Percentiles rank a stretch among this genome's conserved stretches.
These are phyloP conservation scores for Tetrapyrgos nigripes DNA, from an alignment of 1,284 basidiomycete genomes.

Conservation along the genomic window DNA sequence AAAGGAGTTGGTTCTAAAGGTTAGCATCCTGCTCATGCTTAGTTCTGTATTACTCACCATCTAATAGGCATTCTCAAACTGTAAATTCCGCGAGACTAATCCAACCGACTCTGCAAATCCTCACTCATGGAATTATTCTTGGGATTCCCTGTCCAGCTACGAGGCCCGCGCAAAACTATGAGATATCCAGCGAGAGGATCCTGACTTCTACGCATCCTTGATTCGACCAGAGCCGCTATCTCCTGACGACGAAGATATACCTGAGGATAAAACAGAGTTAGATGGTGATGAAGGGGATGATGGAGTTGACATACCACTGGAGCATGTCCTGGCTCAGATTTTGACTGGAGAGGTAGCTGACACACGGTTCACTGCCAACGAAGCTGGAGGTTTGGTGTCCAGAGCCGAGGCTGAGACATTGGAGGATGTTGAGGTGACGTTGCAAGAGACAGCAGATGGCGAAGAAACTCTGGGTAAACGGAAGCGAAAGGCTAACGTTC, in stretches of 20 bases:
- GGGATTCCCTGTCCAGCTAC: background rate
- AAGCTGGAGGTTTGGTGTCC: background rate
- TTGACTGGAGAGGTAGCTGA: background rate
- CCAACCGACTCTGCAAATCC: background rate
- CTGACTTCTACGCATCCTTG: background rate
- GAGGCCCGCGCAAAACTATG: background rate
- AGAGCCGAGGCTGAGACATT: background rate
- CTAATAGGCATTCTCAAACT: background rate
- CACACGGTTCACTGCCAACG: background rate
- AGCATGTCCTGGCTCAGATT: background rate
- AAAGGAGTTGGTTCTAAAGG: background rate
- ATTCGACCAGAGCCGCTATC: too few species aligned
- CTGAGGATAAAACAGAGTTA: background rate
- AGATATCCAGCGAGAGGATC: background rate
- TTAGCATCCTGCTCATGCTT: background rate
- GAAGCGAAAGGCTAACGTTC: background rate
- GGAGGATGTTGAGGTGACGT: background rate
- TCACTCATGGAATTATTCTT: background rate
- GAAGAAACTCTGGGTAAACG: background rate
- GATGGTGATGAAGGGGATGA: background rate
- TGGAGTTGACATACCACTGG: background rate
- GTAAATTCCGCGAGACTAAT: background rate
- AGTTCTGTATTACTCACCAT: background rate
- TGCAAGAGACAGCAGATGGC: background rate
- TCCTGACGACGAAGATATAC: background rate